Evolutionary conservation across 345 rosid species (phyloP).

Genomic region (Salix dunnii): DNA sequence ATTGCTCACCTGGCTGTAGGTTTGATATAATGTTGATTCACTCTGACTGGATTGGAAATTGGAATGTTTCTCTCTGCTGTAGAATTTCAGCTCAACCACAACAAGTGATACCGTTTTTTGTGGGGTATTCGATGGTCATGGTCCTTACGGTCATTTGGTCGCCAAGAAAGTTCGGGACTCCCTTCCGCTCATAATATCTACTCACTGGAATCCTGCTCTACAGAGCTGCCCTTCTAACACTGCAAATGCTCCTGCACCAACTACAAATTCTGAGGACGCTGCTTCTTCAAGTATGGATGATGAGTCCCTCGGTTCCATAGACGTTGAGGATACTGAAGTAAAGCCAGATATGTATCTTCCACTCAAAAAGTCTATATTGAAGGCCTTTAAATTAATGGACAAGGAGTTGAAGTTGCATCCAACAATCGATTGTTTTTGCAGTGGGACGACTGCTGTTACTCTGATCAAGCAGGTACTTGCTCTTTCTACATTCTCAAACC

Average conservation of each 20-base stretch:
- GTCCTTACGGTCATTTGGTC: slow-evolving; percentile 95
- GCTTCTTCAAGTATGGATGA: slow-evolving; percentile 57
- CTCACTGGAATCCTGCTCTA: slow-evolving; percentile 50
- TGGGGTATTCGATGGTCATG: slow-evolving; percentile 97
- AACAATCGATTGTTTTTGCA: slow-evolving; percentile 91
- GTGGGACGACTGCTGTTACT: slow-evolving; percentile 90
- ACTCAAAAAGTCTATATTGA: slow-evolving; percentile 61
- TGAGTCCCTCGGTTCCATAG: slow-evolving; percentile 52
- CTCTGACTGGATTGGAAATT: slow-evolving; percentile 10
- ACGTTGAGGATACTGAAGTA: slow-evolving; percentile 43
- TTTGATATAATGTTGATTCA: neutral
- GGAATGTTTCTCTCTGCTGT: slow-evolving; percentile 26
- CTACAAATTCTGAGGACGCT: slow-evolving; percentile 40
- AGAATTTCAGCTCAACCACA: slow-evolving; percentile 72
- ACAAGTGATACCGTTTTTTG: slow-evolving; percentile 70
- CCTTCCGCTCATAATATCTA: slow-evolving; percentile 58
- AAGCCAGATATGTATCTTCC: slow-evolving; percentile 59
- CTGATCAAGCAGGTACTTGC: slow-evolving; percentile 74
- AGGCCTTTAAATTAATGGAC: slow-evolving; percentile 78
- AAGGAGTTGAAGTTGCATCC: slow-evolving; percentile 84
- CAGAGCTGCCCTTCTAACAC: slow-evolving; percentile 27
- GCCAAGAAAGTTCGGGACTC: slow-evolving; percentile 86
- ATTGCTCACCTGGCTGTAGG: too few relatives aligned
- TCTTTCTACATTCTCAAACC: neutral
- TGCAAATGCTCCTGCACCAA: slow-evolving; percentile 21